phyloP scores from a whole-genome alignment of 768 basidiomycete species.

The Cantharellus cinnabarinus region DNA sequence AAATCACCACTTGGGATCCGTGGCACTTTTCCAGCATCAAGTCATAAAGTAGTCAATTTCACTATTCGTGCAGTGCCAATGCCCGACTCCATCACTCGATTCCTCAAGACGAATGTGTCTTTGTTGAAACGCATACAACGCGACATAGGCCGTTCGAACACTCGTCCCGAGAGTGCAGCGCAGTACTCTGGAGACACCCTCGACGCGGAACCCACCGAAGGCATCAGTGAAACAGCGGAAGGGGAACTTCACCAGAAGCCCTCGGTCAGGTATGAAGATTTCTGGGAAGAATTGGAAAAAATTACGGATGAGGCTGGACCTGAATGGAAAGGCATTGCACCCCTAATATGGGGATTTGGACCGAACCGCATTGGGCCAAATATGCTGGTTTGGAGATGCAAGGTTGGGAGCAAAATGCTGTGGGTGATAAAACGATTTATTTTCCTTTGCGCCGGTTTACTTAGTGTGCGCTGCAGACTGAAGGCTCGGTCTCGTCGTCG shows the following conservation, averaged over 20 bases:
- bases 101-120: constrained; percentile 52
- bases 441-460: too few relatives aligned
- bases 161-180: background rate
- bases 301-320: constrained; percentile 44
- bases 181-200: constrained; percentile 9
- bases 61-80: constrained; percentile 68
- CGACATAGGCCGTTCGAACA: constrained; percentile 1
- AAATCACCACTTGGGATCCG: constrained; percentile 47
- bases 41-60: constrained; percentile 59
- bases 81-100: constrained; percentile 47
- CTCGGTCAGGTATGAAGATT: constrained; percentile 48
- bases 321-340: constrained; percentile 59
- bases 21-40: constrained; percentile 54
- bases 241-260: constrained; percentile 40
- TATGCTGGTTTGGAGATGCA: constrained; percentile 31
- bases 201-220: constrained; percentile 9
- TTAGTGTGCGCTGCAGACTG: too few relatives aligned
- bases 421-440: background rate
- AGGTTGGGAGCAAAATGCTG: background rate
- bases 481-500: too few relatives aligned
- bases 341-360: constrained; percentile 79
- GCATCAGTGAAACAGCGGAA: constrained; percentile 21
- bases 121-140: constrained; percentile 37
- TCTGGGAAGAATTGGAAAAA: constrained; percentile 51
- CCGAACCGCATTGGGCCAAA: constrained; percentile 76